Evolutionary conservation across 2,329 filamentous ascomycete species (phyloP), one percentile per base, ranked within the genome.

Genomic region (Fusarium proliferatum): DNA sequence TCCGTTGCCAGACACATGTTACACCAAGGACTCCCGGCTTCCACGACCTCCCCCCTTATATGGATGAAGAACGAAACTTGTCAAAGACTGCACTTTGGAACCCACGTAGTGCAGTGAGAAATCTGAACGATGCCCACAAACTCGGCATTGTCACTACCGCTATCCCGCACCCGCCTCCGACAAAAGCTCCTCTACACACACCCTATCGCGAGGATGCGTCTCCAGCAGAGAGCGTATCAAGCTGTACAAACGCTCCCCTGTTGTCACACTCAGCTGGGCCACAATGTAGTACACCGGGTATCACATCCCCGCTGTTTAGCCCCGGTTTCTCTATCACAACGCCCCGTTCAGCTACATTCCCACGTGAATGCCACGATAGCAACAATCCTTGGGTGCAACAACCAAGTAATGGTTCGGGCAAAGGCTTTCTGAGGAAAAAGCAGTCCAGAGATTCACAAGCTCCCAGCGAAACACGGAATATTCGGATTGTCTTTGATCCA

Each of bases 1-100:
- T 88, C 79, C 84, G 84, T 38, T 88, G 87, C 79, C 85, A 87
- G 64, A 84, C 86, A 1, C 84, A 69, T 15, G 49, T 79, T 17
- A 79, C 77, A 8, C 77, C 76, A 23, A 61, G 60, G 13, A 73
- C 75, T 21, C 64, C 71, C n/a, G 63, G 64, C 6, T 78, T 78
- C 58, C 68, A 64, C 13, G 64, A 72, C 34, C 60, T 65, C 19
- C 63, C 58, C 4, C 55, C 52, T 21, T 61, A 70, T n/a, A 70
- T 71, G 67, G 61, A 72, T 2, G 62, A 72, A 16, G 77, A 80
- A 57, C 75, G 75, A 52, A 51, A 57, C 11, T 58, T 60, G n/a
- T 71, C 42, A 23, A 73, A 41, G 41, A 70, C 34, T 39, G 69
- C 58, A 42, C 45, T 57, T 26, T 74, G 67, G 71, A 67, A 58